Conservation (phyloP, 1,139 yeast species). For the Candida gigantensis region DNA sequence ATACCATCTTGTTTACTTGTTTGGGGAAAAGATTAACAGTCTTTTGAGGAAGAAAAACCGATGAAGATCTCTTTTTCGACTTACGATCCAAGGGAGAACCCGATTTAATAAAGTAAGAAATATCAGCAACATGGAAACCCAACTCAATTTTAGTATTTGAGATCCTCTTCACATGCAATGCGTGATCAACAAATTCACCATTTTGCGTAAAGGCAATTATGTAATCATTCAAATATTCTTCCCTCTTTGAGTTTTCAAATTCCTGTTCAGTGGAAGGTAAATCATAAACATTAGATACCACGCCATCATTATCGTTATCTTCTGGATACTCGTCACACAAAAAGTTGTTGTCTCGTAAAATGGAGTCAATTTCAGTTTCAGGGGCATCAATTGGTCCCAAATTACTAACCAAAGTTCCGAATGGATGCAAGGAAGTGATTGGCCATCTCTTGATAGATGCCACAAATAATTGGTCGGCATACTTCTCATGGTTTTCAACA, state of each 20-base stretch:
- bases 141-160: conserved; percentile 63
- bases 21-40: conserved; percentile 69
- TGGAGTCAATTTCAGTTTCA: conserved; percentile 81
- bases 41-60: conserved; percentile 89
- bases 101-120: conserved; percentile 65
- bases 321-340: conserved; percentile 80
- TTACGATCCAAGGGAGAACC: conserved; percentile 84
- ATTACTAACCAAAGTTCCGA: conserved; percentile 88
- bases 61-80: conserved; percentile 85
- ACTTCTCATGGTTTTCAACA: conserved; percentile 85
- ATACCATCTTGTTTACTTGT: conserved; percentile 57
- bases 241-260: conserved; percentile 43
- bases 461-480: conserved; percentile 80
- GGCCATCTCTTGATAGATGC: conserved; percentile 99
- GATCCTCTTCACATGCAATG: conserved; percentile 69
- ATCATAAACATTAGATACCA: conserved; percentile 26
- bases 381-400: conserved; percentile 81
- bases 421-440: conserved; percentile 95
- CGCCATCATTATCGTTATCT: conserved; percentile 10
- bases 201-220: conserved; percentile 68
- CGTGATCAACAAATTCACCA: conserved; percentile 68
- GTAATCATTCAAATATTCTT: conserved; percentile 61
- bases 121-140: conserved; percentile 83
- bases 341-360: conserved; percentile 90
- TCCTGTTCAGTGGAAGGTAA: conserved; percentile 41